Base-by-base conservation (phyloP, 352 stramenopile genomes). In the Pythium aristosporum region DNA sequence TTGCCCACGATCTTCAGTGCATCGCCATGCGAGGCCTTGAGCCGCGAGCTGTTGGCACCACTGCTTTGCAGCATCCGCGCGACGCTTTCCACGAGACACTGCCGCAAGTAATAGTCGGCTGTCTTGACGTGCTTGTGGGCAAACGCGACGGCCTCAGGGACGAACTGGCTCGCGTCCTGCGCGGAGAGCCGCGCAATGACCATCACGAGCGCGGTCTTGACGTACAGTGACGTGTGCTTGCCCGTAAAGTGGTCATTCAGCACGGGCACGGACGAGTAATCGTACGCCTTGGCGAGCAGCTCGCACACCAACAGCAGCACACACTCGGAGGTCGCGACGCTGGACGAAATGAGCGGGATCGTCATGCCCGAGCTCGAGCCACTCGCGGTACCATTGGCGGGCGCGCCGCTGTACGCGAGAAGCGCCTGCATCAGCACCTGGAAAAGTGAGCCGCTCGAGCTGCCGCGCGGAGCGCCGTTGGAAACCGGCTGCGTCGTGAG, bases 101-200 rank as follows among this genome's bases (percentile, higher is more conserved):
- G 85, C 56, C 90, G 90, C 63, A 94, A 72, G 62, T 88, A 94
- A 48, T 87, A 89, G 64, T 96, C 87, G 18, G 77, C 81, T 2
- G 75, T 55, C 34, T 82, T 80, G 28, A 90, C 65, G 49, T 71
- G 75, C 48, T 85, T 86, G 58, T 74, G 83, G 30, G 79, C 71
- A 52, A 94, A 72, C n/a, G 69, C 66, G n/a, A 94, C 59, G 23
- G 76, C 78, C 44, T 96, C 87, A 0, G 73, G 64, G 9, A 93
- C 43, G 53, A 94, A 92, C 54, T 84, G 77, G 43, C 80, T 67
- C 10, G 80, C 77, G n/a, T 90, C 80, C 37, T 87, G 72, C 49
- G 72, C 34, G 16, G 69, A 73, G 21, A 94, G 69, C 5, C 79
- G 76, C 51, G 80, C 76, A 16, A 92, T 61, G 20, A 90, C 82